A percentile compares a stretch with the other conserved stretches of the same genome.
These are phyloP conservation scores for Pseudozyma hubeiensis DNA, from an alignment of 1,284 basidiomycete species.

Conservation along the genomic window DNA sequence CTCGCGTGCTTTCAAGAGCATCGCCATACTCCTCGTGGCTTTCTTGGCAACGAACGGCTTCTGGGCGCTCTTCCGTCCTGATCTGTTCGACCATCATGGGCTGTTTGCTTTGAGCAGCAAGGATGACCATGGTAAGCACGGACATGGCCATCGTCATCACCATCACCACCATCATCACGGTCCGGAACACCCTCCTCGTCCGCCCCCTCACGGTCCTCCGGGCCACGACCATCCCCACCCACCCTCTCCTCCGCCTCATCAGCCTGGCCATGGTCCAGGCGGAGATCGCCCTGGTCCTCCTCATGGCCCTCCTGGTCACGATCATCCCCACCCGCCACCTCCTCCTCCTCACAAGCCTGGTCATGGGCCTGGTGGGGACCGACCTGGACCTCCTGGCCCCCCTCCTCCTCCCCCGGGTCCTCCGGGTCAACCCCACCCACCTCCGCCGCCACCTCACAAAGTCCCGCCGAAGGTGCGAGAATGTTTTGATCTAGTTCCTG, in stretches of 20 bases:
- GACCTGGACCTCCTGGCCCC: too few species aligned
- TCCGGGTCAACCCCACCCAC: neutral
- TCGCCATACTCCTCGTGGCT: slow-evolving; percentile 27
- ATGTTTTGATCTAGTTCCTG: slow-evolving; percentile 25
- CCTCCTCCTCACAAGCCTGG: neutral
- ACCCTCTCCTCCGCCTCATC: too few species aligned
- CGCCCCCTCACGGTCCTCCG: slow-evolving; percentile 24
- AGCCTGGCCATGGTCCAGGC: too few species aligned
- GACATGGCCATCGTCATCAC: slow-evolving; percentile 1
- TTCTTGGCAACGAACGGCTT: slow-evolving; percentile 34
- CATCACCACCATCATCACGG: slow-evolving; percentile 15
- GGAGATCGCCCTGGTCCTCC: neutral
- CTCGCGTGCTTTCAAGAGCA: slow-evolving; percentile 21
- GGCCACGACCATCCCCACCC: slow-evolving; percentile 12
- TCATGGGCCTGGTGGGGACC: slow-evolving; percentile 1
- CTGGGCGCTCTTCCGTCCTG: slow-evolving; percentile 37
- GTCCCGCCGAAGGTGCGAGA: slow-evolving; percentile 13
- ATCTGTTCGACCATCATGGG: slow-evolving; percentile 24
- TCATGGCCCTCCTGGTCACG: neutral
- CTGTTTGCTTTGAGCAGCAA: slow-evolving; percentile 4
- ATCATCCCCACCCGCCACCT: slow-evolving; percentile 5
- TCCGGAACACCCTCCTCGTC: slow-evolving; percentile 14
- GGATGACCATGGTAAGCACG: neutral
- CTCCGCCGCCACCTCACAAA: slow-evolving; percentile 7
- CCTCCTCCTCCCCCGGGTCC: neutral